Evolutionary conservation across 345 rosid genomes (phyloP).

Genomic region (Arabidopsis arenosa): DNA sequence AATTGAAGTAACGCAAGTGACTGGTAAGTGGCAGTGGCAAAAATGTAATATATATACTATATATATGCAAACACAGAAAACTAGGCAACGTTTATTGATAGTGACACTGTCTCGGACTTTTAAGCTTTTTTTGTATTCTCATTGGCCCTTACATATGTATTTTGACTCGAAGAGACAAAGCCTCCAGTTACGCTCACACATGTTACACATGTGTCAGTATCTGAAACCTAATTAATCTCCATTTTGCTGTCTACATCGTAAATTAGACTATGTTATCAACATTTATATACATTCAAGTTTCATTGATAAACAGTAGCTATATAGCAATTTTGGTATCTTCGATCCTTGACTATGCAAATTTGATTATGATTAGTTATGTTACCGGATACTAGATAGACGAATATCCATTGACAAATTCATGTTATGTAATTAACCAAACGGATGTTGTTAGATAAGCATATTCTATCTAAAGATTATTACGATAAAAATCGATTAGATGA

Average conservation of each 20-base stretch:
- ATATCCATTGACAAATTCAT: constrained; percentile 4
- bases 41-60: background rate
- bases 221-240: background rate
- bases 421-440: background rate
- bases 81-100: constrained; percentile 23
- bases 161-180: constrained; percentile 31
- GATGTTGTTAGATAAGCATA: background rate
- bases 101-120: constrained; percentile 25
- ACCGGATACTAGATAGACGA: background rate
- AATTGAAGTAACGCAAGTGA: constrained; percentile 8
- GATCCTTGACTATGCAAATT: constrained; percentile 8
- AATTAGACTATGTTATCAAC: constrained; percentile 4
- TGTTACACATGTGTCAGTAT: constrained; percentile 19
- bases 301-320: background rate
- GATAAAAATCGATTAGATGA: background rate
- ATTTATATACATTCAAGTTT: background rate
- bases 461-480: background rate
- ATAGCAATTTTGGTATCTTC: background rate
- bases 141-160: constrained; percentile 18
- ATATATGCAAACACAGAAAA: background rate
- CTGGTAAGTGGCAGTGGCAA: background rate
- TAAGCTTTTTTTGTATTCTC: constrained; percentile 13
- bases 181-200: constrained; percentile 18
- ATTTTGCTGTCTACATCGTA: constrained; percentile 1
- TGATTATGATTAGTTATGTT: background rate